Percentiles rank a stretch among this genome's conserved stretches.
These are phyloP conservation scores for Hymenoscyphus repandus DNA, from an alignment of 2,329 filamentous ascomycete species.

Conservation along the genomic window DNA sequence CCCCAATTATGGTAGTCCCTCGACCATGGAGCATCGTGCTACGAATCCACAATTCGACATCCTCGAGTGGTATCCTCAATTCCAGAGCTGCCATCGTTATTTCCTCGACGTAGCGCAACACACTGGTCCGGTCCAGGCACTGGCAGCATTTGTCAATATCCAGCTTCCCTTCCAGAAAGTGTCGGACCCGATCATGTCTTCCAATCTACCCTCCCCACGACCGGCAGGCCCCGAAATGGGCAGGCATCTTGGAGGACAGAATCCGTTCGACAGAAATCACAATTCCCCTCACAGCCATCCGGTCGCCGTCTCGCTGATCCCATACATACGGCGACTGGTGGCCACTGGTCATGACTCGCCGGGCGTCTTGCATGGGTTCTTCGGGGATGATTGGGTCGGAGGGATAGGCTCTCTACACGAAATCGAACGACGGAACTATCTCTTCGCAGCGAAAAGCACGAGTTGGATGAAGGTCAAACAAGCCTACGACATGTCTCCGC, in stretches of 20 bases:
- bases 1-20: slow-evolving; percentile 16
- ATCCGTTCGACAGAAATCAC: slow-evolving; percentile 22
- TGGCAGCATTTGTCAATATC: slow-evolving; percentile 90
- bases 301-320: slow-evolving; percentile 62
- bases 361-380: slow-evolving; percentile 87
- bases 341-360: slow-evolving; percentile 87
- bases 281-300: slow-evolving; percentile 18
- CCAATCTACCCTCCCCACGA: slow-evolving; percentile 33
- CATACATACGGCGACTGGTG: slow-evolving; percentile 85
- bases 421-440: slow-evolving; percentile 85
- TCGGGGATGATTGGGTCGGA: slow-evolving; percentile 83
- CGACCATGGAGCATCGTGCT: slow-evolving; percentile 8
- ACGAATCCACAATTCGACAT: slow-evolving; percentile 56
- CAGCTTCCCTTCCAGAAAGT: slow-evolving; percentile 76
- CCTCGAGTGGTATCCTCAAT: slow-evolving; percentile 88
- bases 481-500: slow-evolving; percentile 79
- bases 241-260: slow-evolving; percentile 16
- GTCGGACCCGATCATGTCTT: slow-evolving; percentile 40
- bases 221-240: slow-evolving; percentile 28
- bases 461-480: slow-evolving; percentile 86
- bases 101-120: slow-evolving; percentile 91
- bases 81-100: slow-evolving; percentile 83
- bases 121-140: slow-evolving; percentile 73
- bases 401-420: slow-evolving; percentile 82
- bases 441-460: slow-evolving; percentile 91